Base-by-base conservation (phyloP, 805 yeast species). In the Barnettozyma siamensis region DNA sequence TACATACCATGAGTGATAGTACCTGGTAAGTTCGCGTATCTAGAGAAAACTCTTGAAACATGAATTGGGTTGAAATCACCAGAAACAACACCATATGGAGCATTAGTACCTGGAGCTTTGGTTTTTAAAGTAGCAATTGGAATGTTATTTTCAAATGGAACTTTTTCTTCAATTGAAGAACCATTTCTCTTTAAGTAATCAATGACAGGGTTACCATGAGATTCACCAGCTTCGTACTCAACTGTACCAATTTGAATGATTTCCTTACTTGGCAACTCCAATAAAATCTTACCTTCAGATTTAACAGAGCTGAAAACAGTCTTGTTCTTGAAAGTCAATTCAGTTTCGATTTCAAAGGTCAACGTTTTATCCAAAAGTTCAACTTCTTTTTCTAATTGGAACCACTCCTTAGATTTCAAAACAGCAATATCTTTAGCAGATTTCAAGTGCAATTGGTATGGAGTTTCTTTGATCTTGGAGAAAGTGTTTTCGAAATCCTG, bases 1-100 rank as follows among this genome's bases (percentile, higher is more conserved):
- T 78, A 94, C 99, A 93, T 94, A 63, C 99, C 99, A 60, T 94
- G 99, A 29, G 99, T 93, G 58, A 93, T 93, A 30, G 98, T 93
- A 53, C 99, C 99, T 45, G 96, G 96, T 59, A 93, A 74, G 58
- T 80, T 80, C 34, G 96, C 98, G 62, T 93, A 93, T 48, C 80
- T 75, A 42, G 99, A 89, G 67, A 93, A 93, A 38, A 88, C 93
- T 62, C 95, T 83, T 28, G 95, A 85, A 46, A 94, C 98, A 64
- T 93, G 99, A 57, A 93, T 93, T 48, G 99, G 99, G 67, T 93
- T 93, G 79, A 77, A 91, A 67, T 93, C 99, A 62, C 98, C 98
- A 48, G 98, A 91, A 33, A 93, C 97, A 61, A 80, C 85, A 49
- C 96, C 99, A 61, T 93, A 93, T 21, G 95, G 87, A 70, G 88